Evolutionary conservation across 176 grass and related monocot species (phyloP).

Genomic region (Pontederia paniculata): DNA sequence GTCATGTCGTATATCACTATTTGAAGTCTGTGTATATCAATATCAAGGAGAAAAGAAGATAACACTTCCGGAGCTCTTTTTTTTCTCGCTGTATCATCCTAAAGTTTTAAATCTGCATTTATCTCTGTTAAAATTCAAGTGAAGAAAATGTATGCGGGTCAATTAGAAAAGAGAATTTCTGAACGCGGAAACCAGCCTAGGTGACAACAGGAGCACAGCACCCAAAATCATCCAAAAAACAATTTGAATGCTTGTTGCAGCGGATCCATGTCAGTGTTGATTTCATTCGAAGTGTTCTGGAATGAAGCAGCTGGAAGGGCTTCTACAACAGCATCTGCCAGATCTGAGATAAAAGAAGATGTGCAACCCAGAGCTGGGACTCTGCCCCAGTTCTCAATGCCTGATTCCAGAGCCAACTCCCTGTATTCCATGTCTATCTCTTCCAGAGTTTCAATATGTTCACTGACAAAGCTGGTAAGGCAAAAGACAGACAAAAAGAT

Average conservation of each 20-base stretch:
- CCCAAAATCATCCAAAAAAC: constrained; percentile 64
- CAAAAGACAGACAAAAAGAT: not conserved
- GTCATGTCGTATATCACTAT: too few species aligned
- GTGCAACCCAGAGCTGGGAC: constrained; percentile 81
- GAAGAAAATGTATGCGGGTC: too few species aligned
- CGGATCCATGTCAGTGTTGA: constrained; percentile 27
- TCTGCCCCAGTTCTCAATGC: constrained; percentile 88
- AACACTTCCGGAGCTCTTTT: too few species aligned
- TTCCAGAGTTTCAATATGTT: constrained; percentile 96
- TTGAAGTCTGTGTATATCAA: too few species aligned
- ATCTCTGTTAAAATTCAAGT: too few species aligned
- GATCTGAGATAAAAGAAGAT: constrained; percentile 65
- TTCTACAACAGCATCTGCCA: constrained; percentile 65
- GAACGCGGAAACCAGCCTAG: constrained; percentile 50
- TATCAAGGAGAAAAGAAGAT: too few species aligned
- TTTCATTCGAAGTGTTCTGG: not conserved
- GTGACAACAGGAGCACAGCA: constrained; percentile 63
- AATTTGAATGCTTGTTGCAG: constrained; percentile 49
- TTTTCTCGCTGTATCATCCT: too few species aligned
- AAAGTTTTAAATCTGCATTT: too few species aligned
- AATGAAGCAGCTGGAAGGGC: constrained; percentile 57
- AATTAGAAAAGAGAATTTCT: constrained; percentile 38
- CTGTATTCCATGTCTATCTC: constrained; percentile 99
- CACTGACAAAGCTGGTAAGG: constrained; percentile 71
- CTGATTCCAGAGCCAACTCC: constrained; percentile 79